Conservation (phyloP, 345 rosid genomes). For the Moricandia arvensis region DNA sequence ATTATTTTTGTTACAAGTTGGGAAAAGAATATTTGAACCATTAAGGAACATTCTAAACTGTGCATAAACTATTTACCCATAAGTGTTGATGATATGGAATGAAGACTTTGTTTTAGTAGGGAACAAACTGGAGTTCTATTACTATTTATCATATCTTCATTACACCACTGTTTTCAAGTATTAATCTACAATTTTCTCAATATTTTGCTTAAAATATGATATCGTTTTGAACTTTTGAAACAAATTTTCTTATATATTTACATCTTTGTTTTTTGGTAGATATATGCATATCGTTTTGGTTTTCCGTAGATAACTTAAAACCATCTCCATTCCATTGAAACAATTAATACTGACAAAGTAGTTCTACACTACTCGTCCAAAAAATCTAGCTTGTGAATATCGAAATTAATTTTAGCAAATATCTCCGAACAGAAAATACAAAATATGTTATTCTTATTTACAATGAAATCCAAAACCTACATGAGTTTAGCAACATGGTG, state of each 20-base stretch:
- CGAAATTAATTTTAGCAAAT: background rate
- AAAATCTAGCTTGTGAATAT: background rate
- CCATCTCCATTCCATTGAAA: background rate
- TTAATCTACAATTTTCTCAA: too few relatives aligned
- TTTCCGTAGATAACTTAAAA: background rate
- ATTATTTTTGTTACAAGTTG: constrained; percentile 30
- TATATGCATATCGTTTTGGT: background rate
- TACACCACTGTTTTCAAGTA: too few relatives aligned
- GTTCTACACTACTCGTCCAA: background rate
- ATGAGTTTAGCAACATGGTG: constrained; percentile 18
- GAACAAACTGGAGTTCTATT: background rate
- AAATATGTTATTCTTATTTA: constrained; percentile 26
- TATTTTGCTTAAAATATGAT: background rate
- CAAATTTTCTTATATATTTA: background rate
- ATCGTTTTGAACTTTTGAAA: background rate
- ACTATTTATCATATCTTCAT: background rate
- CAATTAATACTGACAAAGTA: background rate
- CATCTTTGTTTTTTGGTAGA: background rate
- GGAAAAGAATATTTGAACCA: constrained; percentile 15
- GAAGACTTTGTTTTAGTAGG: constrained; percentile 8
- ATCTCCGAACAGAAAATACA: background rate
- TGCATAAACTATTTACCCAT: background rate
- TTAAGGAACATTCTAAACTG: constrained; percentile 18
- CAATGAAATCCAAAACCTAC: constrained; percentile 23
- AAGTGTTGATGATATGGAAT: constrained; percentile 6